Conservation (phyloP, 2,329 filamentous ascomycete species). For the Dichotomopilus funicola region DNA sequence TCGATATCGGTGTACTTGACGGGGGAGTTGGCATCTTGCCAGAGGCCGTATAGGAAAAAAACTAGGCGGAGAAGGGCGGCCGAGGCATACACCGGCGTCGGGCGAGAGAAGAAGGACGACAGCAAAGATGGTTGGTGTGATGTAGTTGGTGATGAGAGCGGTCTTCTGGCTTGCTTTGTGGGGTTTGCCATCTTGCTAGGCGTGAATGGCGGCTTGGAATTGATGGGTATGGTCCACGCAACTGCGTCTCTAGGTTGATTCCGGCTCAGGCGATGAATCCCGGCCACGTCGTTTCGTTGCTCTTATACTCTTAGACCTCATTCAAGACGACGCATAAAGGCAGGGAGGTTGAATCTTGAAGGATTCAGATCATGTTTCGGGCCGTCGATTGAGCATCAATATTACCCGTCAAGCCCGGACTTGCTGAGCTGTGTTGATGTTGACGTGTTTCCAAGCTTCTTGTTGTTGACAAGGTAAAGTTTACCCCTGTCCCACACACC, state of each 20-base stretch:
- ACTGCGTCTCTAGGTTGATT: too few species aligned
- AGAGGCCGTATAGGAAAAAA: constrained; percentile 81
- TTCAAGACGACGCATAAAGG: too few species aligned
- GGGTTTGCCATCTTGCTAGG: constrained; percentile 8
- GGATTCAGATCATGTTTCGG: too few species aligned
- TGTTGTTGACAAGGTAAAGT: constrained; percentile 1
- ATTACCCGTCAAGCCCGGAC: too few species aligned
- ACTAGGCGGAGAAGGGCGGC: constrained; percentile 59
- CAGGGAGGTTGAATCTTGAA: too few species aligned
- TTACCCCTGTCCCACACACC: background rate
- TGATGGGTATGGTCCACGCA: too few species aligned
- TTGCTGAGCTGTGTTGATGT: background rate
- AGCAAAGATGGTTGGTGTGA: constrained; percentile 15
- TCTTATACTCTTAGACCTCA: too few species aligned
- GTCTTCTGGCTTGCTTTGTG: background rate
- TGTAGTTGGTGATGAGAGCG: background rate
- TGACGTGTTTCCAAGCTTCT: background rate
- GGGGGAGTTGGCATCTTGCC: constrained; percentile 85
- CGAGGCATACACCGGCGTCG: constrained; percentile 47
- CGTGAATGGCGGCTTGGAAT: too few species aligned
- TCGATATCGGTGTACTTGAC: constrained; percentile 99
- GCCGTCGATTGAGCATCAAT: too few species aligned
- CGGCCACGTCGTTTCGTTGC: too few species aligned
- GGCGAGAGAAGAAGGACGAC: constrained; percentile 32
- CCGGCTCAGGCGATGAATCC: too few species aligned